A percentile compares a stretch with the other conserved stretches of the same genome.
Evolutionary conservation across 2,329 filamentous ascomycete genomes (phyloP).

Genomic region (Botrytis aclada): DNA sequence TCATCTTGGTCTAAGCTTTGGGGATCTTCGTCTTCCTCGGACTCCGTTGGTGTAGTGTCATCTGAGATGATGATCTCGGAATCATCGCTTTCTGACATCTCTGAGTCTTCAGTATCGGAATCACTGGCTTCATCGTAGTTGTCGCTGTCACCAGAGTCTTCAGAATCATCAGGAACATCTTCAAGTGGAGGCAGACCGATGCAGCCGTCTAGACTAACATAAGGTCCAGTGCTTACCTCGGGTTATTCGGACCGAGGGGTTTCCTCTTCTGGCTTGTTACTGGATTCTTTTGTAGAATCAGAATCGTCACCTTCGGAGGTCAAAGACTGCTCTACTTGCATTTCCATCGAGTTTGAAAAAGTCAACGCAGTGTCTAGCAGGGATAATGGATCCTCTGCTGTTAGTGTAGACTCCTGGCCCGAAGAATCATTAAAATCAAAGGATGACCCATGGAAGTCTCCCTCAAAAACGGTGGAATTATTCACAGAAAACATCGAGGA

Average conservation of each 20-base stretch:
- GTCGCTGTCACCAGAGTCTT: not conserved
- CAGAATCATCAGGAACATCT: not conserved
- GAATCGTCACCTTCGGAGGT: not conserved
- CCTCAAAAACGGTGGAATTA: not conserved
- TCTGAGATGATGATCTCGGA: not conserved
- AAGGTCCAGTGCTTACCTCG: not conserved
- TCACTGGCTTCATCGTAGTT: not conserved
- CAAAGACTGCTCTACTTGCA: not conserved
- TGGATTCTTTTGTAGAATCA: not conserved
- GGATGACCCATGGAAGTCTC: not conserved
- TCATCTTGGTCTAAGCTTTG: not conserved
- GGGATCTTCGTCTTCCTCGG: not conserved
- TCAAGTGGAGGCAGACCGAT: not conserved
- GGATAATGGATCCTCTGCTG: not conserved
- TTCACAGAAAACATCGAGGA: not conserved
- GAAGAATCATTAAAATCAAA: not conserved
- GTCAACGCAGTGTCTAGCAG: not conserved
- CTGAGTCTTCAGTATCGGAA: not conserved
- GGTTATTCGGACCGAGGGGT: not conserved
- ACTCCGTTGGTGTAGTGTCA: not conserved
- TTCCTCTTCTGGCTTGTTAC: not conserved
- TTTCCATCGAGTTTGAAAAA: not conserved
- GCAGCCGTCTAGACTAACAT: not conserved
- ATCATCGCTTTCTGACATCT: not conserved
- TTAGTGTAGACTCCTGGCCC: not conserved